These are phyloP conservation scores for Colletotrichum agaves DNA, from an alignment of 2,329 filamentous ascomycete genomes.

Conservation along the genomic window DNA sequence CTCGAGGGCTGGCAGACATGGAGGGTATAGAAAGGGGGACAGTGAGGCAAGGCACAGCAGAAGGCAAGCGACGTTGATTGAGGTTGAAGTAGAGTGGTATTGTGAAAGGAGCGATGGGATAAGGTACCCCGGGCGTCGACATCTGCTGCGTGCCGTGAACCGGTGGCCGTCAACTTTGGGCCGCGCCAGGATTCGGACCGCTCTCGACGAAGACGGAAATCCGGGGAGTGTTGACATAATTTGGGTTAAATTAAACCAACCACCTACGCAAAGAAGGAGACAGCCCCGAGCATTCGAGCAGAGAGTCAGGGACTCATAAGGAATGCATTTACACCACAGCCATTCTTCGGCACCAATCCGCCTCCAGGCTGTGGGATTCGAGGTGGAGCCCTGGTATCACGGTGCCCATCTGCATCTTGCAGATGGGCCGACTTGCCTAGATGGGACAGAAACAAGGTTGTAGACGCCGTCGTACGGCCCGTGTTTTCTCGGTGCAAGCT, in stretches of 20 bases:
- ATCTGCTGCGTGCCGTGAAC: conserved; percentile 25
- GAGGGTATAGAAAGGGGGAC: neutral
- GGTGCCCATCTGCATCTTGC: conserved; percentile 32
- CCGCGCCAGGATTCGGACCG: conserved; percentile 20
- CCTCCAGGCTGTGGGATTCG: conserved; percentile 22
- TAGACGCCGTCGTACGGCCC: conserved; percentile 25
- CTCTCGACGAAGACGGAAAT: conserved; percentile 28
- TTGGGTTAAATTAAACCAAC: conserved; percentile 36
- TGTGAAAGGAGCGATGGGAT: neutral
- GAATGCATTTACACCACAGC: conserved; percentile 22
- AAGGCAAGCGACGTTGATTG: conserved; percentile 15
- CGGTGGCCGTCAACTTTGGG: conserved; percentile 4
- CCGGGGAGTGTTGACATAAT: conserved; percentile 35
- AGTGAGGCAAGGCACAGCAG: neutral
- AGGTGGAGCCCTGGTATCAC: conserved; percentile 33
- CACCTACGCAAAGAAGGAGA: conserved; percentile 22
- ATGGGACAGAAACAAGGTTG: conserved; percentile 31
- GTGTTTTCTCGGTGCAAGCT: conserved; percentile 26
- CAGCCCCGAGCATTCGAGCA: conserved; percentile 17
- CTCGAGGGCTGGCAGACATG: neutral
- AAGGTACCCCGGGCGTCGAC: conserved; percentile 5
- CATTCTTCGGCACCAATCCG: conserved; percentile 19
- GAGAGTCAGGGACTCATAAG: neutral
- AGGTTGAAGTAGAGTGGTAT: conserved; percentile 35
- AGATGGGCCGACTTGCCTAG: conserved; percentile 32